Evolutionary conservation across 805 yeast species (phyloP).

Genomic region (Saccharomycodes ludwigii): DNA sequence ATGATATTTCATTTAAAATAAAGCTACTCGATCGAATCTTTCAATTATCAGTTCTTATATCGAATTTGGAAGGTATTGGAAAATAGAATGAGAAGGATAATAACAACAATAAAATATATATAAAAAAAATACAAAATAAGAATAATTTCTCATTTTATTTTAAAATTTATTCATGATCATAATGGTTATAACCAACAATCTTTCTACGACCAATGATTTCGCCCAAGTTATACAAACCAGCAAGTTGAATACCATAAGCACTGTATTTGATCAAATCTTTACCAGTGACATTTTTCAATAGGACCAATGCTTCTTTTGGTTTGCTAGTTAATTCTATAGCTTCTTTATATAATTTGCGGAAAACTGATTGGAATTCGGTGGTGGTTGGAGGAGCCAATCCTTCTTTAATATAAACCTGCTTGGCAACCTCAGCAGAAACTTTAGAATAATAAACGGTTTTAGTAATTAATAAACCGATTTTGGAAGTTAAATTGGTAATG

Average conservation of each 20-base stretch:
- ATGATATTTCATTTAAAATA: too few relatives aligned
- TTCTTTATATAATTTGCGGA: slow-evolving; percentile 35
- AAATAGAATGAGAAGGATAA: too few relatives aligned
- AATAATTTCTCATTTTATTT: slow-evolving; percentile 1
- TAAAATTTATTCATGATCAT: slow-evolving; percentile 17
- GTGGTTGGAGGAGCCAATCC: slow-evolving; percentile 84
- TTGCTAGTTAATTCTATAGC: slow-evolving; percentile 34
- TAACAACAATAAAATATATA: not conserved
- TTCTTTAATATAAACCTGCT: slow-evolving; percentile 75
- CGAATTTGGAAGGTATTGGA: too few relatives aligned
- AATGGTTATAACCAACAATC: slow-evolving; percentile 65
- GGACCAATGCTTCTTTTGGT: slow-evolving; percentile 46
- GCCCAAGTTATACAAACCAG: slow-evolving; percentile 88
- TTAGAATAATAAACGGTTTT: slow-evolving; percentile 68
- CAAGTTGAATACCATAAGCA: slow-evolving; percentile 68
- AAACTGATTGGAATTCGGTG: slow-evolving; percentile 66
- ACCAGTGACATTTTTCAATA: slow-evolving; percentile 37
- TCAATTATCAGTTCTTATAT: too few relatives aligned
- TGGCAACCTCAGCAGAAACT: slow-evolving; percentile 38
- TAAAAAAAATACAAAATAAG: not conserved
- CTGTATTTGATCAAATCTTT: slow-evolving; percentile 53
- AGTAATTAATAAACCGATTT: slow-evolving; percentile 28
- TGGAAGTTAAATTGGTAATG: slow-evolving; percentile 15
- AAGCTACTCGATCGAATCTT: too few relatives aligned
- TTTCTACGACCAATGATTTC: slow-evolving; percentile 95